Conservation (phyloP, 306 rosid species). For the Astragalus glycyphyllos region DNA sequence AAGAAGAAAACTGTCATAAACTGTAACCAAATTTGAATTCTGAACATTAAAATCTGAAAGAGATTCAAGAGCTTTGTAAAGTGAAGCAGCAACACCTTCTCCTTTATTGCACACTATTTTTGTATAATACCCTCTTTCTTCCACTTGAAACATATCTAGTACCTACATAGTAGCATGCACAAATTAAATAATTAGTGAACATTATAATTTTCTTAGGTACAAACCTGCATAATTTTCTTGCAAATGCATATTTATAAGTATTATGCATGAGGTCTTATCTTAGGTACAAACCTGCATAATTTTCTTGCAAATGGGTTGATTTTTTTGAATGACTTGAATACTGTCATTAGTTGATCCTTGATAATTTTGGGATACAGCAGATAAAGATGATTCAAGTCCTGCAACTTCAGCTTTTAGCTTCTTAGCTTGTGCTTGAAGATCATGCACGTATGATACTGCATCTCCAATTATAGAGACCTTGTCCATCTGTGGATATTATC, state of each 20-base stretch:
- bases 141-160: constrained; percentile 80
- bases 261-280: too few relatives aligned
- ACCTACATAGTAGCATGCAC: constrained; percentile 57
- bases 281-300: too few relatives aligned
- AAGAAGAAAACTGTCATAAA: constrained; percentile 58
- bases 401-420: constrained; percentile 74
- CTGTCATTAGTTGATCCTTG: too few relatives aligned
- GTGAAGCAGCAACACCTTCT: constrained; percentile 69
- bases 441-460: constrained; percentile 74
- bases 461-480: constrained; percentile 96
- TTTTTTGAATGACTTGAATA: too few relatives aligned
- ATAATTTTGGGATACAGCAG: constrained; percentile 46
- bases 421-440: too few relatives aligned
- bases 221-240: too few relatives aligned
- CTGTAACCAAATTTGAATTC: constrained; percentile 74
- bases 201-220: not conserved
- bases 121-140: constrained; percentile 76
- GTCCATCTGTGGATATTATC: constrained; percentile 68
- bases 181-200: not conserved
- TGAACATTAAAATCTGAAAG: constrained; percentile 65
- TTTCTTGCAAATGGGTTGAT: too few relatives aligned
- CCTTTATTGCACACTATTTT: constrained; percentile 72
- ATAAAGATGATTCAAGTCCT: constrained; percentile 68
- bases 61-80: constrained; percentile 85
- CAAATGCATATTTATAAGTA: too few relatives aligned